Evolutionary conservation across 2,329 filamentous ascomycete genomes (phyloP), one percentile per base, ranked within the genome.

Genomic region (Talaromyces albobiverticillius): DNA sequence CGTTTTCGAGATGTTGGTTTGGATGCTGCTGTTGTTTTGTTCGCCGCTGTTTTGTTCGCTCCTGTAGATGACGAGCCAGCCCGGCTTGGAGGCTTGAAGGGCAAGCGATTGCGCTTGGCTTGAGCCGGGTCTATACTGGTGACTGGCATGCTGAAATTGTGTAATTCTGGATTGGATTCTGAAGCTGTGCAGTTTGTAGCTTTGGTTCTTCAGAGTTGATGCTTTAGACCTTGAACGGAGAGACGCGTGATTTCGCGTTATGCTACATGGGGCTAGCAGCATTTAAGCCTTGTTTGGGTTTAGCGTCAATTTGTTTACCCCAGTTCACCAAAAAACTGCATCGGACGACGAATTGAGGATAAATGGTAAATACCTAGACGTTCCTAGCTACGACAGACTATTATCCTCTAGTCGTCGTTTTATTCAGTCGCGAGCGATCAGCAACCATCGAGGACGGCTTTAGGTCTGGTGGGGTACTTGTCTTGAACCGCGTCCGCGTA

Each of bases 21-120:
- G 22, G 57, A 38, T 53, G 59, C 59, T 50, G 63, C 62, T 26
- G 59, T 59, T 50, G 63, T 63, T 26, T 62, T 54, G 16, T 23
- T 45, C 8, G 57, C 43, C 25, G 59, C 47, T 50, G 63, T 63
- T 26, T 62, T 54, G 16, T 23, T 45, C 8, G 57, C 43, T 29
- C n/a, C n/a, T n/a, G 59, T 46, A 47, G 59, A 57, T 18, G 64
- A 64, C 55, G 62, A 61, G 9, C 57, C n/a, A n/a, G n/a, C n/a
- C n/a, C n/a, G n/a, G n/a, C 60, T 26, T 61, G 62, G 75, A 34
- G 74, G 72, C 3, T 76, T 76, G 64, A 77, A 77, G n/a, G 73
- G 71, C 16, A 73, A 70, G 13, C 62, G 66, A 50, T 68, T 64
- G 46, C 71, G 67, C 57, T 75, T 76, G 22, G 68, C 49, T 42